Evolutionary conservation across 306 rosid genomes (phyloP), one percentile per base, ranked within the genome.

Genomic region (peach (Prunus persica)): DNA sequence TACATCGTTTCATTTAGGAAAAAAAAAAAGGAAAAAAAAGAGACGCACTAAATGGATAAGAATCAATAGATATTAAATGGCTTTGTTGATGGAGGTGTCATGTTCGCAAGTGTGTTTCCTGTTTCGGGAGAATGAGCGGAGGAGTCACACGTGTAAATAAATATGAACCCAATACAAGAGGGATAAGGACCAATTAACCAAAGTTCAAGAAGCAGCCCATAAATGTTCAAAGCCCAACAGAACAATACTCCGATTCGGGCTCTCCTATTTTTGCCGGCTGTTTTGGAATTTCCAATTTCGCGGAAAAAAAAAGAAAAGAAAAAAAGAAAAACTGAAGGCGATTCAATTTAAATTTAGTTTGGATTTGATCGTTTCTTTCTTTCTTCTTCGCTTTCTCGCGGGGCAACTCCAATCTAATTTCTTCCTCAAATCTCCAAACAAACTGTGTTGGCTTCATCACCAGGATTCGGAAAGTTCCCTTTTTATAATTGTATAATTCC

Each of bases 251-350:
- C 67, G 16, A 18, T 57, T 24, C 27, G 67, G 63, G 74, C 73
- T 76, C n/a, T 28, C 54, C 32, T 41, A 16, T 67, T 51, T 71
- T 76, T 5, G 80, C 74, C 80, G 58, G 74, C 74, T 55, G 8
- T n/a, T 28, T 71, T 46, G 69, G 68, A 27, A 16, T 56, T 57
- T 58, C 60, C 52, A 20, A 20, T 12, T 49, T 63, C 57, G n/a
- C 13, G 3, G 2, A 28, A 32, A 20, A 6, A 8, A 6, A 0
- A 45, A 25, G 16, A 10, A 15, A 6, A 4, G 4, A 46, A 4
- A 38, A 3, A 7, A 0, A 9, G 25, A 1, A 8, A 20, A 4
- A 57, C 15, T 0, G 57, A 15, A 49, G 65, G 65, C 65, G 65
- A 61, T 61, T 27, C 19, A 13, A 61, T 61, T 61, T 61, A 60